phyloP scores from a whole-genome alignment of 1,284 basidiomycete species.

The Malassezia arunalokei region DNA sequence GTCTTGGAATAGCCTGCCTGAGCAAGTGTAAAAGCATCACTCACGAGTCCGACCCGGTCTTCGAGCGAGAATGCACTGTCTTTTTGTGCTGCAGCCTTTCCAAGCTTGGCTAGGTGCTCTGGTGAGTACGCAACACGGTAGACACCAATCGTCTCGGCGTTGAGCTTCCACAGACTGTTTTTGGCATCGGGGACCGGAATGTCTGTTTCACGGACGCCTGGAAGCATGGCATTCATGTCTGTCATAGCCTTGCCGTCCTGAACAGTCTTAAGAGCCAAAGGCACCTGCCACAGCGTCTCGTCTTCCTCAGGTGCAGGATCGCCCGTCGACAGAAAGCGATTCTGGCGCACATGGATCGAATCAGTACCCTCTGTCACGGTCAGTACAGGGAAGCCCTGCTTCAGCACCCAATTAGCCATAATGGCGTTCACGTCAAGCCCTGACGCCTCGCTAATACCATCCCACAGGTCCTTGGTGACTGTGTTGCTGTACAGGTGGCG shows the following conservation, averaged over 20 bases:
- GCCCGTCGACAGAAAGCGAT: conserved; percentile 79
- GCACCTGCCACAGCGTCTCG: conserved; percentile 75
- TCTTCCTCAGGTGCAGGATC: conserved; percentile 60
- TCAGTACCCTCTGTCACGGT: conserved; percentile 62
- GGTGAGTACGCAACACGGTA: conserved; percentile 78
- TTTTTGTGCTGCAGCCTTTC: conserved; percentile 59
- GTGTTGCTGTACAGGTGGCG: conserved; percentile 67
- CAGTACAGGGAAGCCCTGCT: conserved; percentile 62
- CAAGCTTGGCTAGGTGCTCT: conserved; percentile 65
- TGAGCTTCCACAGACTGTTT: conserved; percentile 61
- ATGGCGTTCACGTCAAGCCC: conserved; percentile 64
- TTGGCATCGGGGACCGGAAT: conserved; percentile 56
- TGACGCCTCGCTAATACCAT: conserved; percentile 67
- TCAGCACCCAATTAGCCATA: conserved; percentile 87
- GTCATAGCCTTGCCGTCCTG: conserved; percentile 54
- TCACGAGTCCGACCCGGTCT: conserved; percentile 72
- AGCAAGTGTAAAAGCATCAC: conserved; percentile 65
- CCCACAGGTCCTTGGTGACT: conserved; percentile 75
- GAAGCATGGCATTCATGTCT: conserved; percentile 59
- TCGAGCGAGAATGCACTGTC: conserved; percentile 61
- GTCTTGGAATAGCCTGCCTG: conserved; percentile 65
- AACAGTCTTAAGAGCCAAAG: conserved; percentile 61
- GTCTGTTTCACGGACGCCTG: conserved; percentile 56
- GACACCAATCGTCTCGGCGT: conserved; percentile 74
- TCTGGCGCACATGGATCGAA: conserved; percentile 55